Base-by-base conservation (phyloP, 176 grass and related monocot species). In the Alloteropsis semialata region DNA sequence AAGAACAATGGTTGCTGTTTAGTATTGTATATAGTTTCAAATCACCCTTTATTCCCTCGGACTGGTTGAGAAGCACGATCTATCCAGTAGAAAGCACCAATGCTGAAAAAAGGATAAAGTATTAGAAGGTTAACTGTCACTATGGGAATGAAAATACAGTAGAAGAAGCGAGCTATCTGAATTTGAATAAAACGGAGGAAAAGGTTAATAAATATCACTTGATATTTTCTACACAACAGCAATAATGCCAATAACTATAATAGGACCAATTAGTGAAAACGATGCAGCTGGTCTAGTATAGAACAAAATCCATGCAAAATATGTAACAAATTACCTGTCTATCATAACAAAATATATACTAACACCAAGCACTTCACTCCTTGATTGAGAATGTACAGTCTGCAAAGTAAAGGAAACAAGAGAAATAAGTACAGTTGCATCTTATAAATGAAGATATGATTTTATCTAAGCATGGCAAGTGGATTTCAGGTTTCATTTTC, bases 21-120 rank as follows among this genome's bases (percentile, higher is more conserved):
- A 57, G 28, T 41, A 22, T 78, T 73, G 38, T 58, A 29, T 32
- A 69, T 71, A 5, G 60, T 72, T 11, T 44, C 11, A 55, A 59
- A 74, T 84, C 62, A 98, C 95, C 90, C 84, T 81, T 75, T 94
- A 88, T 57, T 87, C 30, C 82, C 84, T 46, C 53, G n/a, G 1
- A 49, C 30, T 37, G 86, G 39, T 76, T 93, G 92, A 60, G 60
- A 72, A 84, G 44, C 81, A 77, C 96, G 90, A 84, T 98, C 92
- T 51, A 93, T 86, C 92, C 91, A 98, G 83, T 98, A 92, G 53
- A 95, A 91, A 6, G 92, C 87, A 22, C 92, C 92, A 65, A 98
- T 90, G 75, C 96, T 95, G 78, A 45, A 46, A 82, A 80, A 80
- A 63, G 43, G 8, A 55, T 28, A 64, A 81, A 70, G 44, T 43